These are phyloP conservation scores for Bacterosira constricta DNA, from an alignment of 108 stramenopile species.

Conservation along the genomic window DNA sequence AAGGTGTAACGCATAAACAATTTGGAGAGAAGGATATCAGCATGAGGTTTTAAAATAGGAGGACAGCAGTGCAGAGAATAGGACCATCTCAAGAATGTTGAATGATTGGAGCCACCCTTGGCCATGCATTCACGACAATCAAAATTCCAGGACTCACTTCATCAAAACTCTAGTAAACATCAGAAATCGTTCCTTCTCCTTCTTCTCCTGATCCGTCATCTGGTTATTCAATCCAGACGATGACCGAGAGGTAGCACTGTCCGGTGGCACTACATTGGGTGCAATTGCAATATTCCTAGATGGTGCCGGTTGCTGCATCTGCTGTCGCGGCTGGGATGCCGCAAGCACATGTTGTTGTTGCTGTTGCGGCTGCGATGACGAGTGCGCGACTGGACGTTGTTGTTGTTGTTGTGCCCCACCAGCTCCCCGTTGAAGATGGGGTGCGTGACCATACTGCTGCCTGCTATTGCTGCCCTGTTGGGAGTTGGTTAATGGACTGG, in stretches of 20 bases:
- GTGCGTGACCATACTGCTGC: background rate
- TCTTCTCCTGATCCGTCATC: slow-evolving; percentile 39
- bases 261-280: slow-evolving; percentile 3
- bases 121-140: background rate
- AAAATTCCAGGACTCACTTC: slow-evolving; percentile 53
- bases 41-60: background rate
- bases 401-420: background rate
- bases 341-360: slow-evolving; percentile 7
- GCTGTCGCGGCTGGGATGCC: slow-evolving; percentile 23
- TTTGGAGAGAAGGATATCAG: background rate
- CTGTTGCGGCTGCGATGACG: slow-evolving; percentile 17
- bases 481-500: slow-evolving; percentile 1
- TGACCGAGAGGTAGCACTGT: background rate
- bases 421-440: slow-evolving; percentile 6
- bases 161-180: slow-evolving; percentile 87
- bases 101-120: background rate
- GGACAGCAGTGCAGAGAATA: background rate
- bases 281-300: background rate
- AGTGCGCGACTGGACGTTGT: background rate
- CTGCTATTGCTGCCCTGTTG: background rate
- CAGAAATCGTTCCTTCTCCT: slow-evolving; percentile 80
- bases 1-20: background rate
- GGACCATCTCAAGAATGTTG: background rate
- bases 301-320: background rate
- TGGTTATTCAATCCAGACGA: background rate